Evolutionary conservation across 2,329 filamentous ascomycete genomes (phyloP), one percentile per base, ranked within the genome.

Genomic region (Aulographum hederae): DNA sequence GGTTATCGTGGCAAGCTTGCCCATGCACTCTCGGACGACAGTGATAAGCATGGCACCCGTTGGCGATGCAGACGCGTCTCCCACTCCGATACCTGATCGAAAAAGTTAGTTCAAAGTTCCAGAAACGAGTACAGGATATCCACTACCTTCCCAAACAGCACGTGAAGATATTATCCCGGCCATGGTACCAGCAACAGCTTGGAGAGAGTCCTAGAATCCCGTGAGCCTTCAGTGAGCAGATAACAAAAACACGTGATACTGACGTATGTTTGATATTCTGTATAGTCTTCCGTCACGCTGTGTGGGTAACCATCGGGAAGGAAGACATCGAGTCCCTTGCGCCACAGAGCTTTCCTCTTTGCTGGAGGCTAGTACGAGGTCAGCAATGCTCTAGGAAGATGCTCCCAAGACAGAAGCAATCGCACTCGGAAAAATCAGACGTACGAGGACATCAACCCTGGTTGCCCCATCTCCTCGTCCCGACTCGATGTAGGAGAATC

Each of bases 221-320:
- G n/a, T n/a, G n/a, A n/a, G n/a, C n/a, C n/a, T n/a, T n/a, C n/a
- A n/a, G n/a, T n/a, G n/a, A n/a, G n/a, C n/a, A n/a, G n/a, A n/a
- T n/a, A n/a, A n/a, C n/a, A n/a, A n/a, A n/a, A n/a, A n/a, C n/a
- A n/a, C n/a, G n/a, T n/a, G n/a, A n/a, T n/a, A n/a, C n/a, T n/a
- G n/a, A n/a, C n/a, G n/a, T n/a, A n/a, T n/a, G n/a, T n/a, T n/a
- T n/a, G n/a, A n/a, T 69, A 91, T 57, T 75, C 64, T 4, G 82
- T 60, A 52, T 94, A 94, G 52, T 94, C 84, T 11, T 69, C 60
- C 2, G 78, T 86, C 18, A 94, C 85, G 30, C 76, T 89, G 41
- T 84, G 69, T 1, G 84, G 85, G 51, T 77, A 94, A n/a, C 84
- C 84, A 2, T 78, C 73, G 0, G 85, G 85, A 1, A 93, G 63